Conservation (phyloP, 345 rosid species). For the Corchorus olitorius region DNA sequence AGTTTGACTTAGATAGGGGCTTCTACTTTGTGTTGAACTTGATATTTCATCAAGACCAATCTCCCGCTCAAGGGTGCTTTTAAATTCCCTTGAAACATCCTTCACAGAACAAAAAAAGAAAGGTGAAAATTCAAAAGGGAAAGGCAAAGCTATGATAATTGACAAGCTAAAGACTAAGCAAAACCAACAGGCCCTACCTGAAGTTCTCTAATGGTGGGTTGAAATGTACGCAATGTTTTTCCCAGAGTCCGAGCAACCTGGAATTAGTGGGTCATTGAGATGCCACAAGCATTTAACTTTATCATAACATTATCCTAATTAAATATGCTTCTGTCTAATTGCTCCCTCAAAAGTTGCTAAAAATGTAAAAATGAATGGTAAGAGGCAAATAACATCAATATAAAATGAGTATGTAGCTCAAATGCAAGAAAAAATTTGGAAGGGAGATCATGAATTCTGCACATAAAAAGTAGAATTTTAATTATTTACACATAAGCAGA, state of each 20-base stretch:
- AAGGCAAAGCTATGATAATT: conserved; percentile 7
- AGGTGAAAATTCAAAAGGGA: conserved; percentile 12
- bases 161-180: not conserved
- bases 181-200: conserved; percentile 54
- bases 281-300: not conserved
- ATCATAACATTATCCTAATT: not conserved
- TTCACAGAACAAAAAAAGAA: conserved; percentile 22
- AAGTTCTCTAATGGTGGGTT: conserved; percentile 93
- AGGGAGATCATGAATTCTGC: not conserved
- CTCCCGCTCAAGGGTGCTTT: conserved; percentile 89
- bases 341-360: not conserved
- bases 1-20: conserved; percentile 41
- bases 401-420: not conserved
- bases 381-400: not conserved
- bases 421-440: not conserved
- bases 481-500: not conserved
- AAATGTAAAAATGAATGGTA: not conserved
- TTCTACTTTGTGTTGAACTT: conserved; percentile 31
- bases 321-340: not conserved
- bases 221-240: conserved; percentile 87
- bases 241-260: conserved; percentile 96
- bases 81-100: conserved; percentile 97
- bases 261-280: conserved; percentile 15
- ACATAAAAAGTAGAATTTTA: not conserved
- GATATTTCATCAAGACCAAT: conserved; percentile 78